Evolutionary conservation across 345 rosid species (phyloP), one percentile per base, ranked within the genome.

Genomic region (Citrus glauca): DNA sequence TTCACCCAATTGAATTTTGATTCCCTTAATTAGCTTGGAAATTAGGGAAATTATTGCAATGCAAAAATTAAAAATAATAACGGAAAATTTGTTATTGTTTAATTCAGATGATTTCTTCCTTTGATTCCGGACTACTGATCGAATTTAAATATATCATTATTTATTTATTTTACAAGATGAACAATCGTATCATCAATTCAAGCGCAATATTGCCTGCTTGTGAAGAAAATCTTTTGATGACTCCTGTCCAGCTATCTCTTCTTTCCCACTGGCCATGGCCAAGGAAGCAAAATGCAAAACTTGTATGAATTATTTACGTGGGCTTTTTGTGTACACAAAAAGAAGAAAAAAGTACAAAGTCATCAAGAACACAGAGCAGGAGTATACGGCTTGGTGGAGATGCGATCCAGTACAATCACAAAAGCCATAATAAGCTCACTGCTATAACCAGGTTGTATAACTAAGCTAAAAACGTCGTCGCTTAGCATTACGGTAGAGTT

Each of bases 391-490:
- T 78, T 81, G 11, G 33, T 50, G 73, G 79, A 82, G 37, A 89
- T 87, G 66, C 90, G 88, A 74, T 89, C 92, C 80, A 89, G 72
- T 48, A 82, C 72, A 64, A 89, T 56, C 7, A 89, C 73, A 59
- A 85, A 82, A 33, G 87, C 89, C 92, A 89, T 89, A n/a, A 82
- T 50, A 22, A 89, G 86, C 6, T 76, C 81, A 0, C 77, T 55
- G 33, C 86, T 85, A 64, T 81, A 81, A 38, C 86, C 87, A 32
- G 90, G 87, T 3, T 81, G 79, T 45, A 89, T 84, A 42, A 40
- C 82, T 45, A 89, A 75, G 77, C 77, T 85, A 70, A 89, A 89
- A 25, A 89, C 92, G 50, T 89, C 92, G 30, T 81, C 82, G 66
- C 81, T 76, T 0, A 89, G 85, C 75, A 89, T 32, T 50, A 89